Percentiles rank a stretch among this genome's conserved stretches.
Conservation (phyloP, 2,329 filamentous ascomycete genomes). For the Paracoccidioides lutzii region DNA sequence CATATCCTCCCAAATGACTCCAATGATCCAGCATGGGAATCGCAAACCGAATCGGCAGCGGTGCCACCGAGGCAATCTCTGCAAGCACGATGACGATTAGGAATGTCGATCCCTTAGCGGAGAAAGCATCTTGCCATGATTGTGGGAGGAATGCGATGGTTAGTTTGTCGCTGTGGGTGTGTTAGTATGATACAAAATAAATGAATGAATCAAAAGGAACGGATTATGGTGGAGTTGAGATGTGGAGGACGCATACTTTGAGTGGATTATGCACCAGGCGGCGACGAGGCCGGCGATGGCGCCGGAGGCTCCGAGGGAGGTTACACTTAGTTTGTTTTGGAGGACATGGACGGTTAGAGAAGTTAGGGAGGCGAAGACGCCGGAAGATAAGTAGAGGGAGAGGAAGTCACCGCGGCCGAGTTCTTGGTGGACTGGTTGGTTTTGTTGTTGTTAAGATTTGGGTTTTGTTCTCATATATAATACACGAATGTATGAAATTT, state of each 20-base stretch:
- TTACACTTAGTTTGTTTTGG: slow-evolving; percentile 30
- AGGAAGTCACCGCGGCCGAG: slow-evolving; percentile 45
- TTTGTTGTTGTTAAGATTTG: background rate
- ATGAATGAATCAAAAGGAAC: background rate
- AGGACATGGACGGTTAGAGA: slow-evolving; percentile 36
- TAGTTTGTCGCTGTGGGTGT: slow-evolving; percentile 25
- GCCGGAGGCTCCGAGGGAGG: slow-evolving; percentile 40
- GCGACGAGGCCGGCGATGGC: slow-evolving; percentile 38
- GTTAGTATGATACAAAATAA: background rate
- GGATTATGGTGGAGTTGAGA: background rate
- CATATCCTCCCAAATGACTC: slow-evolving; percentile 32
- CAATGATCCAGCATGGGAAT: slow-evolving; percentile 27
- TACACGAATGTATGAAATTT: no score
- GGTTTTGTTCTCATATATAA: slow-evolving; percentile 8
- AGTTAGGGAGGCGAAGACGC: slow-evolving; percentile 34
- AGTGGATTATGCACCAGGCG: slow-evolving; percentile 37
- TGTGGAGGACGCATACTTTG: slow-evolving; percentile 23
- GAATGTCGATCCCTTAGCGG: slow-evolving; percentile 29
- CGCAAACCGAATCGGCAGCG: slow-evolving; percentile 14
- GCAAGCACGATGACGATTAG: slow-evolving; percentile 21
- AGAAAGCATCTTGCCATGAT: slow-evolving; percentile 28
- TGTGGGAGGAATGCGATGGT: slow-evolving; percentile 30
- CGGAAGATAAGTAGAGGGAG: slow-evolving; percentile 38
- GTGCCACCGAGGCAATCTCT: slow-evolving; percentile 24
- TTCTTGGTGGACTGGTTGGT: slow-evolving; percentile 38